Conservation (phyloP, 169 alveolate species). For the Plasmodium inui region DNA sequence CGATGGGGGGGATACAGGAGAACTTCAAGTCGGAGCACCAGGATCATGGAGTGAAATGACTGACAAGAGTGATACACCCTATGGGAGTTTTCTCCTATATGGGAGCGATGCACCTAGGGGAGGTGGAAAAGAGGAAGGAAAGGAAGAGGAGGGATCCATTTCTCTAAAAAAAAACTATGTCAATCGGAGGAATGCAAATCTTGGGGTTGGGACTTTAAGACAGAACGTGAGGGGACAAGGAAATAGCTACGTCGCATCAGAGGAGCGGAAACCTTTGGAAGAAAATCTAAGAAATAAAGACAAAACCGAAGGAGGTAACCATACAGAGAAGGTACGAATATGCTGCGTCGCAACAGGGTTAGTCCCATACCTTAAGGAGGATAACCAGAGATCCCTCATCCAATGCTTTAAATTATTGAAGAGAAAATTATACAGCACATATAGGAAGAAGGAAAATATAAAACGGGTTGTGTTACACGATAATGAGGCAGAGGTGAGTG, state of each 20-base stretch:
- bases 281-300: not conserved
- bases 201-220: not conserved
- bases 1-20: not conserved
- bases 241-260: not conserved
- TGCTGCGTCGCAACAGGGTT: conserved; percentile 57
- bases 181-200: not conserved
- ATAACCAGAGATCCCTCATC: conserved; percentile 26
- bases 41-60: not conserved
- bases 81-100: not conserved
- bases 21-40: too few relatives aligned
- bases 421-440: conserved; percentile 15
- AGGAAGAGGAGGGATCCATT: not conserved
- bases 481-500: not conserved
- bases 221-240: not conserved
- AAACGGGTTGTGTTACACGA: not conserved
- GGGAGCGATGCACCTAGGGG: not conserved
- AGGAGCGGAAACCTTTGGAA: not conserved
- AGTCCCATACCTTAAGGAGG: conserved; percentile 68
- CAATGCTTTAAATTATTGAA: conserved; percentile 64
- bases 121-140: not conserved
- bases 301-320: not conserved
- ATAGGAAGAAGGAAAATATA: conserved; percentile 26
- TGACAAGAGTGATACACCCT: not conserved
- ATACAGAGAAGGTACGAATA: not conserved
- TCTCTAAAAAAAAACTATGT: not conserved